Evolutionary conservation across 306 rosid species (phyloP).

Genomic region (Argentina anserina): DNA sequence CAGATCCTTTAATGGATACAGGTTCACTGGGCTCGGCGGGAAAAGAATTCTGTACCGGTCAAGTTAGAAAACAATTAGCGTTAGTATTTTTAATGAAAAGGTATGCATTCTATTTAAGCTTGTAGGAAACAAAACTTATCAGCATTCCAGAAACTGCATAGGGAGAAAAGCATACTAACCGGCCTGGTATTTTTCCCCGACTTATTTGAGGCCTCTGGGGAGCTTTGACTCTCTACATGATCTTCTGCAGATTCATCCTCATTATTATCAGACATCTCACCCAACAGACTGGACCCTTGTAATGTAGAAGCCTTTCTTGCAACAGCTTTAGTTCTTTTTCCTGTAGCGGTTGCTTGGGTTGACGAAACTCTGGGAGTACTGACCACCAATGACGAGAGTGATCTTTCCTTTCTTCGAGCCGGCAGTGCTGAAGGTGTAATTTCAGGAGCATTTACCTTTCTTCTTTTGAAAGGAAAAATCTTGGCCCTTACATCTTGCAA

Average conservation of each 20-base stretch:
- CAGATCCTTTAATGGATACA: constrained; percentile 49
- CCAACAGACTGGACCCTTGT: constrained; percentile 55
- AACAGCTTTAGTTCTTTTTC: constrained; percentile 74
- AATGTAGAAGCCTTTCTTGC: constrained; percentile 63
- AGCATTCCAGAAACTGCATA: neutral
- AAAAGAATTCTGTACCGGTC: constrained; percentile 48
- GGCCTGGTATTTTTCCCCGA: constrained; percentile 42
- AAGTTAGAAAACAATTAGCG: constrained; percentile 18
- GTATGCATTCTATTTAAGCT: neutral
- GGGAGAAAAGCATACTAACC: constrained; percentile 36
- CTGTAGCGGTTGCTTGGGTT: constrained; percentile 58
- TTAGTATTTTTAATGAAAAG: constrained; percentile 18
- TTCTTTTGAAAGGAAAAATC: constrained; percentile 69
- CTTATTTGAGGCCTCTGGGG: constrained; percentile 58
- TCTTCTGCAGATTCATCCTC: constrained; percentile 61
- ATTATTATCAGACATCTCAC: constrained; percentile 48
- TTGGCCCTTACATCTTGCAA: constrained; percentile 84
- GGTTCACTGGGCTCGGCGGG: constrained; percentile 55
- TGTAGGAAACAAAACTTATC: constrained; percentile 1
- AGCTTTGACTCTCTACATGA: constrained; percentile 58
- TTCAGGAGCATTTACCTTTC: constrained; percentile 63
- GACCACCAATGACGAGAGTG: constrained; percentile 89
- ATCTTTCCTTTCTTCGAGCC: constrained; percentile 86
- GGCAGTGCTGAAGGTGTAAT: constrained; percentile 54
- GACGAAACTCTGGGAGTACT: constrained; percentile 86